Evolutionary conservation across 768 basidiomycete species (phyloP).

Genomic region (Leccinum ochraceum): DNA sequence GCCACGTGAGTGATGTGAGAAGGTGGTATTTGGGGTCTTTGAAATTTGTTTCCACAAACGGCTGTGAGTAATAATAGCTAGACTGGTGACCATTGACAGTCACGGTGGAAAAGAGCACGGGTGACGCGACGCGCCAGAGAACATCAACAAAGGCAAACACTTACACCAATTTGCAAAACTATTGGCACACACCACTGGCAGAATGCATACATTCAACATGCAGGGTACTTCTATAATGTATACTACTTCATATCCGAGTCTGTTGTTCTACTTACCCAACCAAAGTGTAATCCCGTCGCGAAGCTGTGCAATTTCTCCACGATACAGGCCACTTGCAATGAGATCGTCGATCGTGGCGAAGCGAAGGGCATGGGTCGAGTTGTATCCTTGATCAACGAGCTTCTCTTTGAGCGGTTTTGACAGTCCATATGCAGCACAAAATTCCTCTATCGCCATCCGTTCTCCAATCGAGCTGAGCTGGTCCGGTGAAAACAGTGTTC

Average conservation of each 20-base stretch:
- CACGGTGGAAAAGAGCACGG: slow-evolving; percentile 12
- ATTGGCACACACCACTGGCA: too few species aligned
- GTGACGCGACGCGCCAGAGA: slow-evolving; percentile 30
- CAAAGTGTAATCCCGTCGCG: neutral
- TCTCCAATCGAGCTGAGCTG: neutral
- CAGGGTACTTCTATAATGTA: too few species aligned
- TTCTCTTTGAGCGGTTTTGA: neutral
- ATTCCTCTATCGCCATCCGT: neutral
- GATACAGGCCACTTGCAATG: neutral
- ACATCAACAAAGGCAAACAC: slow-evolving; percentile 28
- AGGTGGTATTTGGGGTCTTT: too few species aligned
- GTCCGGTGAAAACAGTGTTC: neutral
- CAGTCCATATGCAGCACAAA: neutral
- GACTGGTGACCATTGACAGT: neutral
- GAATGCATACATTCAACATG: too few species aligned
- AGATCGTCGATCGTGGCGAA: neutral
- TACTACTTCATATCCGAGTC: too few species aligned
- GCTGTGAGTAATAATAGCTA: too few species aligned
- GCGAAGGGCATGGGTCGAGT: neutral
- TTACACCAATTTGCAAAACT: too few species aligned
- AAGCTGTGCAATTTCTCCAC: neutral
- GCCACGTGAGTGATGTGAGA: too few species aligned
- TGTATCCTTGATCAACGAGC: neutral
- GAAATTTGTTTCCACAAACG: too few species aligned
- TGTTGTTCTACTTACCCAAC: neutral